Percentiles rank a stretch among this genome's conserved stretches.
These are phyloP conservation scores for Rhizophora apiculata DNA, from an alignment of 345 rosid genomes.

Conservation along the genomic window DNA sequence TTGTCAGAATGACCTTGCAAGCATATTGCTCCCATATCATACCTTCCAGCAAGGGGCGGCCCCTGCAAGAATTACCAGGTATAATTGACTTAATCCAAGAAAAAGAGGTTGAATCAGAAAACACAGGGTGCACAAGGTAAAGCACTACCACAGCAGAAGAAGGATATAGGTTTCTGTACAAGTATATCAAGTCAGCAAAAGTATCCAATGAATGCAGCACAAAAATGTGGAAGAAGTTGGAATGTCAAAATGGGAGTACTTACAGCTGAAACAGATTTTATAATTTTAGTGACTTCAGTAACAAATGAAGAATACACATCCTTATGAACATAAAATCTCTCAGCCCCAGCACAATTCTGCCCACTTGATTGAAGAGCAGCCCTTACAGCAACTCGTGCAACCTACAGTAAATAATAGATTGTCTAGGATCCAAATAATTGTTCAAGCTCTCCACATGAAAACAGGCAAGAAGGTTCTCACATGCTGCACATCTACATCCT, in stretches of 20 bases:
- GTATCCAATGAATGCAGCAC: background rate
- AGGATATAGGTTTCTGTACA: background rate
- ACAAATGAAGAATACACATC: constrained; percentile 75
- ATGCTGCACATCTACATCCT: constrained; percentile 76
- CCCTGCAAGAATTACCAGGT: constrained; percentile 50
- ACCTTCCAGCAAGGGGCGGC: constrained; percentile 84
- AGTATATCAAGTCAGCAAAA: background rate
- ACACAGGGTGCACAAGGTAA: background rate
- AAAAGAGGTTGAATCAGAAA: background rate
- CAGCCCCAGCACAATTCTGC: constrained; percentile 99
- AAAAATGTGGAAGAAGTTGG: background rate
- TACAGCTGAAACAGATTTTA: constrained; percentile 91
- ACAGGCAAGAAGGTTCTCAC: constrained; percentile 37
- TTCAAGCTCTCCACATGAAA: constrained; percentile 10
- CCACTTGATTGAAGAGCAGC: constrained; percentile 94
- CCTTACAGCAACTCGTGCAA: constrained; percentile 95
- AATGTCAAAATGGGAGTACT: constrained; percentile 30
- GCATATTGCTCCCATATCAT: constrained; percentile 99
- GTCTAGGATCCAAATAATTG: constrained; percentile 3
- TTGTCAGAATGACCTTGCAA: constrained; percentile 86
- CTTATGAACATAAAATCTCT: constrained; percentile 90
- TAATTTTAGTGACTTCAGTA: constrained; percentile 66
- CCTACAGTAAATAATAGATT: constrained; percentile 41
- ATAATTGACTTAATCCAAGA: too few relatives aligned
- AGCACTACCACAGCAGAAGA: background rate